Conservation (phyloP, 164 flowering plant species). For the Aristolochia fimbriata region DNA sequence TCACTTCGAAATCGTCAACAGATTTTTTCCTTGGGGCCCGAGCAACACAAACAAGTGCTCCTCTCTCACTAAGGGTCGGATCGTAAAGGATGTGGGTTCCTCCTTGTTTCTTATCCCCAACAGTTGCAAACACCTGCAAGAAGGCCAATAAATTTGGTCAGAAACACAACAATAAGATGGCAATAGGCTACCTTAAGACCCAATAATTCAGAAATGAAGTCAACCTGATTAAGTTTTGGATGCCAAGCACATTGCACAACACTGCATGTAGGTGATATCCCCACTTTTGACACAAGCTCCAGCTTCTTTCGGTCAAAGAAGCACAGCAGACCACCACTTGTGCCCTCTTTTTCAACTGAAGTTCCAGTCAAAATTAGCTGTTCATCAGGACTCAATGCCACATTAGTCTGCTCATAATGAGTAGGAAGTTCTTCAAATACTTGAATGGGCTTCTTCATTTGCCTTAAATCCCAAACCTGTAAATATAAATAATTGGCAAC, state of each 20-base stretch:
- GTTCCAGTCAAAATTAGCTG: slow-evolving; percentile 92
- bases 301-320: slow-evolving; percentile 72
- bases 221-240: slow-evolving; percentile 92
- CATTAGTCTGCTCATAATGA: slow-evolving; percentile 88
- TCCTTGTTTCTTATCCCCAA: slow-evolving; percentile 83
- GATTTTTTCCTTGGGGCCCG: slow-evolving; percentile 96
- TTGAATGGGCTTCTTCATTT: slow-evolving; percentile 55
- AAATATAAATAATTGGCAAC: slow-evolving; percentile 3
- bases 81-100: slow-evolving; percentile 93
- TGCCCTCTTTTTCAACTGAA: slow-evolving; percentile 77
- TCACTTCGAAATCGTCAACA: slow-evolving; percentile 76
- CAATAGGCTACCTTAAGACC: neutral
- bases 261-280: slow-evolving; percentile 84
- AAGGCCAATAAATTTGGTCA: neutral
- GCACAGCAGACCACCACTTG: slow-evolving; percentile 77
- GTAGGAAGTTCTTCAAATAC: slow-evolving; percentile 90
- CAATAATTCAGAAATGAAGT: neutral
- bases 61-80: slow-evolving; percentile 84
- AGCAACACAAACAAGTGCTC: slow-evolving; percentile 94
- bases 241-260: slow-evolving; percentile 97
- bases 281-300: slow-evolving; percentile 84
- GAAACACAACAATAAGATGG: neutral
- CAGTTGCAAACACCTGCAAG: slow-evolving; percentile 71
- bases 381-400: slow-evolving; percentile 87
- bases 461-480: slow-evolving; percentile 96